Base-by-base conservation (phyloP, 164 flowering plant genomes). In the Platanus orientalis region DNA sequence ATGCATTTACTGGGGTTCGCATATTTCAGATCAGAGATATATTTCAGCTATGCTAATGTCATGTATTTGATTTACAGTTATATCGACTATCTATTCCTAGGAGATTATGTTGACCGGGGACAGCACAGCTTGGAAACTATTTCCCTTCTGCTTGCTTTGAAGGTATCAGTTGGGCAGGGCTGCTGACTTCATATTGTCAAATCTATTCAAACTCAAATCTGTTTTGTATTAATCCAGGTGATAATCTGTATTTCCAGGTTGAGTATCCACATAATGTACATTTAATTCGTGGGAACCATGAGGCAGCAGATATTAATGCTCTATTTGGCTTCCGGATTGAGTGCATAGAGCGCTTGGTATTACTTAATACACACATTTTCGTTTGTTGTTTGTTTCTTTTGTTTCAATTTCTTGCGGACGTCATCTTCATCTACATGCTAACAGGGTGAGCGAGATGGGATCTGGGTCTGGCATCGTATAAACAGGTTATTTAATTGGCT, bases 231-330 rank as follows among this genome's bases (percentile, higher is more conserved):
- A n/a, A 58, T 36, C 20, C 17, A 47, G 64, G 27, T 25, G 59
- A 28, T 66, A 44, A 7, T 64, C 47, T 49, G 50, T 12, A 55
- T 67, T 62, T 71, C 64, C 70, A 95, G 99, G 91, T 88, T 71
- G 99, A 95, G 71, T 73, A 92, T 84, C 84, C 91, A 34, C 67
- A 77, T 55, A 90, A 92, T 81, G 89, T 92, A 53, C 99, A 95
- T 83, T 69, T 95, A 72, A 95, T 95, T 80, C 98, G 99, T 64
- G 99, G 99, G 58, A 95, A 95, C 73, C 99, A 95, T 81, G 99
- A 95, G 77, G 99, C 99, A 73, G 99, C 99, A 40, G 99, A 95
- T 81, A 92, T 95, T 58, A 95, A 95, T 87, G 98, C 99, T 23
- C 89, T 92, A 45, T 95, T 95, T 81, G 99, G 99, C 62, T 95